phyloP scores from a whole-genome alignment of 2,329 filamentous ascomycete genomes.

The Botryotinia calthae region DNA sequence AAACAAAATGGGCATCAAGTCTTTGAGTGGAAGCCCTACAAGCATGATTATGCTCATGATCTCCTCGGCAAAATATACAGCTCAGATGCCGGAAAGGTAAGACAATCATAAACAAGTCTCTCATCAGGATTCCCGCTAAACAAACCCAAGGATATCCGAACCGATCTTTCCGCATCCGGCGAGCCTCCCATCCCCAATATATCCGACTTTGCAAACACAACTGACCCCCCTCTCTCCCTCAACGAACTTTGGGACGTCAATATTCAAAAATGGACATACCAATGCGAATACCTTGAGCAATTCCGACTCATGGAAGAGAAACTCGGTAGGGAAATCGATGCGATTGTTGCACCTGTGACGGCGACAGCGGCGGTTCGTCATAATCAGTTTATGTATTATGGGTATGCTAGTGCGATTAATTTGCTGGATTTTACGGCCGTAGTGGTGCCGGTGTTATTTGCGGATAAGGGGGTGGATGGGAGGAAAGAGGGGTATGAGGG shows the following conservation, averaged over 20 bases:
- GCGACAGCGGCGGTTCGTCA: constrained; percentile 39
- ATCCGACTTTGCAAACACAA: constrained; percentile 28
- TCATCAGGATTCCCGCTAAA: not conserved
- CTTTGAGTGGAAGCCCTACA: constrained; percentile 37
- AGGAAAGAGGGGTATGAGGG: constrained; percentile 24
- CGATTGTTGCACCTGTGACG: constrained; percentile 38
- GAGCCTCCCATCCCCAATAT: constrained; percentile 43
- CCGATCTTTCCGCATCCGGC: constrained; percentile 30
- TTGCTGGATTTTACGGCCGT: constrained; percentile 40
- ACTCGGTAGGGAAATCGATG: constrained; percentile 37
- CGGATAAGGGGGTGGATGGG: constrained; percentile 42
- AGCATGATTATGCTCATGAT: constrained; percentile 36
- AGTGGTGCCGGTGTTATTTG: constrained; percentile 45
- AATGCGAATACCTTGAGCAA: constrained; percentile 39
- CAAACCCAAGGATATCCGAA: constrained; percentile 26
- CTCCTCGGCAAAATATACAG: constrained; percentile 34
- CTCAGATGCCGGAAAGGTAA: constrained; percentile 30
- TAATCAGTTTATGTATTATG: constrained; percentile 32
- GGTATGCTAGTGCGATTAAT: constrained; percentile 33
- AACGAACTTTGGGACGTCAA: constrained; percentile 32
- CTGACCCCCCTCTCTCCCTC: constrained; percentile 28
- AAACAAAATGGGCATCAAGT: constrained; percentile 53
- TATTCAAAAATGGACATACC: constrained; percentile 33
- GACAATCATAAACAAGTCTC: not conserved
- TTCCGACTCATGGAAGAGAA: constrained; percentile 34